Conservation (phyloP, 2,329 filamentous ascomycete species). For the Microascus cirrosus region DNA sequence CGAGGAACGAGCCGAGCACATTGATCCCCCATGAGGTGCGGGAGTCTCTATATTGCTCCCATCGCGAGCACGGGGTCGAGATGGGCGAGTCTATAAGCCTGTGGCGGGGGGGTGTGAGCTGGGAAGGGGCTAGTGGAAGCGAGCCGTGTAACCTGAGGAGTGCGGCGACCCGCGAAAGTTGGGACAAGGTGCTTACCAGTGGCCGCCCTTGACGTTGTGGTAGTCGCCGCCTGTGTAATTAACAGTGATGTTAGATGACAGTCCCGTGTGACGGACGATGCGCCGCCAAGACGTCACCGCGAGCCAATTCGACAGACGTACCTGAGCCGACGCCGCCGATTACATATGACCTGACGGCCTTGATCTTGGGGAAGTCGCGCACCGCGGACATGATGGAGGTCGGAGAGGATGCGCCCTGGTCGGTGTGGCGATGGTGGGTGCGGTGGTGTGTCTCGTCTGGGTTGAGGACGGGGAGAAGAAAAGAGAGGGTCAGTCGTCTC, state of each 20-base stretch:
- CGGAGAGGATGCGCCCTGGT: background rate
- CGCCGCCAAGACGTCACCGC: background rate
- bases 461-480: background rate
- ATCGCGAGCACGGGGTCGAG: conserved; percentile 82
- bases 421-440: background rate
- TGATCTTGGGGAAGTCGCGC: conserved; percentile 61
- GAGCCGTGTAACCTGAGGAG: background rate
- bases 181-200: conserved; percentile 40
- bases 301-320: conserved; percentile 15
- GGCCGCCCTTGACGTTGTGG: conserved; percentile 74
- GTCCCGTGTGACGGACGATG: background rate
- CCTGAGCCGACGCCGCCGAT: conserved; percentile 50
- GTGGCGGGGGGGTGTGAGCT: conserved; percentile 11
- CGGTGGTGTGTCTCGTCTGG: background rate
- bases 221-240: conserved; percentile 64
- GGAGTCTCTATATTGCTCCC: conserved; percentile 78
- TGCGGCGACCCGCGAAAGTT: background rate
- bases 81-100: conserved; percentile 91
- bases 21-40: conserved; percentile 94
- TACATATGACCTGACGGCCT: conserved; percentile 61
- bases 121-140: background rate
- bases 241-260: background rate
- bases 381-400: conserved; percentile 31
- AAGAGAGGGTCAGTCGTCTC: background rate
- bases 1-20: conserved; percentile 80